Evolutionary conservation across 2,329 filamentous ascomycete species (phyloP), one percentile per base, ranked within the genome.

Genomic region (Paecilomyces sp.): DNA sequence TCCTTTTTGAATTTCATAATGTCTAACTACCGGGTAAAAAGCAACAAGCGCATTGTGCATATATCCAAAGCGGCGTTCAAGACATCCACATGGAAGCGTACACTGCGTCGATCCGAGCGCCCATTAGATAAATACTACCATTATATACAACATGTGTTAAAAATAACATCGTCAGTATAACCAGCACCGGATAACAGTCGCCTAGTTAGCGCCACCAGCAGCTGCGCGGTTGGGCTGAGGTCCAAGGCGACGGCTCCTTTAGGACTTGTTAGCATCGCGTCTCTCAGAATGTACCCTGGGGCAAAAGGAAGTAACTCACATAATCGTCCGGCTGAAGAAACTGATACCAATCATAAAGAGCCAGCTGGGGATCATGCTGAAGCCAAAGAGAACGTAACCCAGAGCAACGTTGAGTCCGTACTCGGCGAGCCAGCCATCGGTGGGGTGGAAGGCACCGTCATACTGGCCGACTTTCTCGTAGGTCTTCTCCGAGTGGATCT

Each of bases 301-400:
- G 50, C 31, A 34, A 53, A 24, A 28, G 34, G 30, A n/a, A 51
- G 22, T 30, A 15, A 72, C 82, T 80, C 75, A 85, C 85, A 87
- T 87, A 70, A 88, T 76, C 12, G 79, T 81, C 66, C 85, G 76
- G 74, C 82, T 85, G 66, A 85, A 68, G 71, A 87, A 83, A 58
- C 80, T 84, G 72, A 88, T 82, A 51, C 78, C 72, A 63, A 88
- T 81, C 85, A 88, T 88, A 63, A 86, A 82, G 60, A 82, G 67
- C 85, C 85, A 88, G 66, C 81, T 85, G 2, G 85, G 85, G 64
- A 87, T 79, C 72, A 80, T 77, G 34, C 80, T 76, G 68, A 88
- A 80, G 31, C 69, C 80, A 71, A 78, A 86, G 58, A 87, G 77
- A 52, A 78, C 69, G 64, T 85, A 86, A 6, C 80, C 85, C 36